Percentiles rank a stretch among this genome's conserved stretches.
Evolutionary conservation across 805 yeast species (phyloP).

Genomic region (Starmerella apis): DNA sequence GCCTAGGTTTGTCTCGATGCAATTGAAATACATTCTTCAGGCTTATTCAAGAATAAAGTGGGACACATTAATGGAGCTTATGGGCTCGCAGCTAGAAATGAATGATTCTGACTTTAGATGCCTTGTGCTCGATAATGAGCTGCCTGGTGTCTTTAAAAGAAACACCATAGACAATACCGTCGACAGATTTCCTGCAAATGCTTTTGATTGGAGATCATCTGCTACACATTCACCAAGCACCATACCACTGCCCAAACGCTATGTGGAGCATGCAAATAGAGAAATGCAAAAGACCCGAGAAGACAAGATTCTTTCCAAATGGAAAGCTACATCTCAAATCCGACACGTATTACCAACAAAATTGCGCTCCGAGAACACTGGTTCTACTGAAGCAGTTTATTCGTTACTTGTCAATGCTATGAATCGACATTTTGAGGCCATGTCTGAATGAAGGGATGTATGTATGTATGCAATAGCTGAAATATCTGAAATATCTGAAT

Average conservation of each 20-base stretch:
- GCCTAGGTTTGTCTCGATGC: not conserved
- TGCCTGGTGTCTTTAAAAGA: not conserved
- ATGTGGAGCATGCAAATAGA: not conserved
- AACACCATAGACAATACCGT: not conserved
- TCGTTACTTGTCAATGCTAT: not conserved
- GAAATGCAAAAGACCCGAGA: not conserved
- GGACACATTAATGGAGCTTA: not conserved
- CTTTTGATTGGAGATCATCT: not conserved
- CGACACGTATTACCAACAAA: too few species aligned
- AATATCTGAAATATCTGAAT: too few species aligned
- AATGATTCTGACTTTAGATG: not conserved
- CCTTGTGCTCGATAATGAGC: not conserved
- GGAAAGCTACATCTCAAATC: too few species aligned
- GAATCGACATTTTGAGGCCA: slow-evolving; percentile 3
- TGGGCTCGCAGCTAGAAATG: not conserved
- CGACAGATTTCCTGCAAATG: not conserved
- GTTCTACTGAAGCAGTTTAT: not conserved
- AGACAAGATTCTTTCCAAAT: not conserved
- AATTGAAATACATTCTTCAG: not conserved
- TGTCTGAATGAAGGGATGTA: not conserved
- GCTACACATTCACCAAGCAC: not conserved
- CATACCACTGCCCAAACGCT: not conserved
- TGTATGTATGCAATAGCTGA: too few species aligned
- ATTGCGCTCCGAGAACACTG: not conserved
- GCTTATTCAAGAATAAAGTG: not conserved